These are phyloP conservation scores for Cyclotella choctawhatcheeana DNA, from an alignment of 108 stramenopile species.

Conservation along the genomic window DNA sequence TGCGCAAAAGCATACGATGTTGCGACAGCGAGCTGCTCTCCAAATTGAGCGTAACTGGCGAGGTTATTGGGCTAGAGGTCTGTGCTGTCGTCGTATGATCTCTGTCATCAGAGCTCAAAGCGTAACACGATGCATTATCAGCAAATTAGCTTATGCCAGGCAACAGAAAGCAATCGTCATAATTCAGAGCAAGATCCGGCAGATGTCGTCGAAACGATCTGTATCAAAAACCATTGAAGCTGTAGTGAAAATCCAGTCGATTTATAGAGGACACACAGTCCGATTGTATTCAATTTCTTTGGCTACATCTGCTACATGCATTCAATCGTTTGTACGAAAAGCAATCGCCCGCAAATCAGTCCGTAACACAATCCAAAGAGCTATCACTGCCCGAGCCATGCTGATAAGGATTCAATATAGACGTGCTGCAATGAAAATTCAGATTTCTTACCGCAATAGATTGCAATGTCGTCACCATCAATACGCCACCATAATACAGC, in stretches of 20 bases:
- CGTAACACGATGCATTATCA: background rate
- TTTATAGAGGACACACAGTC: background rate
- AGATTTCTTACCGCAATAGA: background rate
- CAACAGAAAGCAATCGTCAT: background rate
- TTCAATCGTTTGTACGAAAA: conserved; percentile 32
- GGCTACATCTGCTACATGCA: conserved; percentile 1
- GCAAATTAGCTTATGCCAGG: background rate
- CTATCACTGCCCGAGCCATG: background rate
- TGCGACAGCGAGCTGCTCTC: conserved; percentile 7
- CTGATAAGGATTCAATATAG: background rate
- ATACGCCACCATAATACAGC: conserved; percentile 5
- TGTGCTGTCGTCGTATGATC: background rate
- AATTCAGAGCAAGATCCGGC: background rate
- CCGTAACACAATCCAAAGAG: background rate
- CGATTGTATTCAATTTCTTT: too few species aligned
- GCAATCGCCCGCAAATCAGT: background rate
- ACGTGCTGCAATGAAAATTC: conserved; percentile 2
- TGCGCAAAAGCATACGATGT: conserved; percentile 16
- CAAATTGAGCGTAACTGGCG: background rate
- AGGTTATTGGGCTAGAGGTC: background rate
- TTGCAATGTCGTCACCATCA: background rate
- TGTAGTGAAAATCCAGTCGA: conserved; percentile 11
- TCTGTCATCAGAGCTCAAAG: background rate
- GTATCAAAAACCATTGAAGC: background rate
- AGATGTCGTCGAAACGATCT: background rate